phyloP scores from a whole-genome alignment of 2,329 filamentous ascomycete genomes.

The Sporothrix schenckii region DNA sequence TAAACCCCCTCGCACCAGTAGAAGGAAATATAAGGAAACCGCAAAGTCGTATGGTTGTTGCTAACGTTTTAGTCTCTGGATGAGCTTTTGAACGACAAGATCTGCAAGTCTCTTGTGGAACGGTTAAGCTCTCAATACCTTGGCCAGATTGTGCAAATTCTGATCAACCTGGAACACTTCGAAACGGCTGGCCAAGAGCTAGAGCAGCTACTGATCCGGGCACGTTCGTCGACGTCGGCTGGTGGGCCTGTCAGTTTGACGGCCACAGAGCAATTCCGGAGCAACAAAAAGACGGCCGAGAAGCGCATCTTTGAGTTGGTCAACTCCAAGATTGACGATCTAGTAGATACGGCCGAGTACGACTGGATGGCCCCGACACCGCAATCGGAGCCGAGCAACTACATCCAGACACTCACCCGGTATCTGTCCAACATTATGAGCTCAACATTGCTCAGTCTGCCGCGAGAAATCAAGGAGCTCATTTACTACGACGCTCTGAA shows the following conservation, averaged over 20 bases:
- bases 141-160: slow-evolving; percentile 96
- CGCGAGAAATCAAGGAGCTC: slow-evolving; percentile 92
- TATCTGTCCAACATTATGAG: slow-evolving; percentile 97
- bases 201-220: slow-evolving; percentile 81
- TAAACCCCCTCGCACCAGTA: slow-evolving; percentile 41
- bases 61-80: slow-evolving; percentile 66
- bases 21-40: too few relatives aligned
- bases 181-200: slow-evolving; percentile 90
- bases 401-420: slow-evolving; percentile 91
- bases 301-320: slow-evolving; percentile 98
- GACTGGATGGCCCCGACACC: slow-evolving; percentile 71
- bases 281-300: slow-evolving; percentile 92
- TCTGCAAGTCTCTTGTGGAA: slow-evolving; percentile 87
- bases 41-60: background rate
- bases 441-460: slow-evolving; percentile 88
- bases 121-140: slow-evolving; percentile 89
- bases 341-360: slow-evolving; percentile 96
- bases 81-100: slow-evolving; percentile 87
- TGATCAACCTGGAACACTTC: slow-evolving; percentile 97
- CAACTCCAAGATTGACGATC: slow-evolving; percentile 97
- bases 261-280: slow-evolving; percentile 83
- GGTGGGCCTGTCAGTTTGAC: slow-evolving; percentile 77
- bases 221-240: slow-evolving; percentile 77
- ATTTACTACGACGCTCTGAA: slow-evolving; percentile 97
- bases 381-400: slow-evolving; percentile 77